Conservation (phyloP, 2,329 filamentous ascomycete species). For the Cladosporium sp. region DNA sequence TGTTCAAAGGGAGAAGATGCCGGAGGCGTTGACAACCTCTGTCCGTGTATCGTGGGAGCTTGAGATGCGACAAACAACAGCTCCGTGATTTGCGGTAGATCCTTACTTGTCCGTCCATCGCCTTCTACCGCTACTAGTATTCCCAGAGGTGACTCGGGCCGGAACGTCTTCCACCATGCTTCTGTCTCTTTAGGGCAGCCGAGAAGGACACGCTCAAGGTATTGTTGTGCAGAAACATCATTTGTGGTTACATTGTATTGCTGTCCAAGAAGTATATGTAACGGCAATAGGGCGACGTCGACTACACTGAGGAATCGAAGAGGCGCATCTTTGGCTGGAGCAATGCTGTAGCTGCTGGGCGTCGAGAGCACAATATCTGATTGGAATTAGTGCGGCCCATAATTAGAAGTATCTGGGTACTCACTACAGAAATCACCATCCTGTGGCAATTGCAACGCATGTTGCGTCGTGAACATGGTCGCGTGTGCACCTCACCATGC, state of each 20-base stretch:
- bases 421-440: neutral
- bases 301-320: constrained; percentile 35
- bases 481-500: neutral
- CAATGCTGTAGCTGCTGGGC: neutral
- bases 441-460: neutral
- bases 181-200: constrained; percentile 11
- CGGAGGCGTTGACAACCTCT: constrained; percentile 29
- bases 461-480: constrained; percentile 4
- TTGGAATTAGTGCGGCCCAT: neutral
- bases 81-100: constrained; percentile 31
- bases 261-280: constrained; percentile 35
- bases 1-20: constrained; percentile 23
- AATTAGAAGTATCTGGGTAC: neutral
- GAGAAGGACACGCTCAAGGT: constrained; percentile 35
- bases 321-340: constrained; percentile 2
- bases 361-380: constrained; percentile 7
- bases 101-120: neutral
- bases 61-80: constrained; percentile 41
- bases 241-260: constrained; percentile 35
- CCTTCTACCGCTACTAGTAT: constrained; percentile 31
- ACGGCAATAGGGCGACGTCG: constrained; percentile 34
- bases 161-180: constrained; percentile 34
- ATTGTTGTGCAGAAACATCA: constrained; percentile 29
- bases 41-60: constrained; percentile 12
- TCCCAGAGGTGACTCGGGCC: constrained; percentile 35